Evolutionary conservation across 2,329 filamentous ascomycete species (phyloP), one percentile per base, ranked within the genome.

Genomic region (Macroventuria anomochaeta): DNA sequence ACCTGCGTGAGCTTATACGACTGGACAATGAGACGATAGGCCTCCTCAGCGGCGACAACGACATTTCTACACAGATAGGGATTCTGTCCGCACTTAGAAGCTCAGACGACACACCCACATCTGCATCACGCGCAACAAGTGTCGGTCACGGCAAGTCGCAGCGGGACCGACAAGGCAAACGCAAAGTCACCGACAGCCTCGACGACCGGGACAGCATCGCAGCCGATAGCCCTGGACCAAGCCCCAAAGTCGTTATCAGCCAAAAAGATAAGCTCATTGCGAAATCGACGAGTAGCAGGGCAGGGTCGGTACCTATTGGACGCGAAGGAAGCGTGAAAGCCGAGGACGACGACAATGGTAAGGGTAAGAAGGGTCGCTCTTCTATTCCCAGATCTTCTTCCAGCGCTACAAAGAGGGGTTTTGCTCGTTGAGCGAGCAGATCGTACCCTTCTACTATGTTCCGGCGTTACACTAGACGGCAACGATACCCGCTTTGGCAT

Each of bases 321-420:
- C 71, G 80, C 29, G 80, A 82, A 58, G 67, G 77, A n/a, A 79
- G 76, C 40, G 79, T 81, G n/a, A 82, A 82, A 59, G 72, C 75
- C 40, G 79, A 81, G 60, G 79, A 81, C 46, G 76, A 78, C 23
- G 74, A 71, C 38, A 75, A 73, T 58, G 67, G 74, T 47, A 80
- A 81, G 71, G 76, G 77, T 69, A 75, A 75, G 70, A 71, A 68
- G 68, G 64, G 59, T 57, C 64, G 61, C 62, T 65, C 63, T 65
- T 64, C 63, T 44, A 28, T 53, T 42, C 59, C 62, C 59, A 62
- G 56, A 50, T 58, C 58, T 39, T 58, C 51, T 39, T 47, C 53
- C 29, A 56, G 38, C 32, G 55, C 55, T 20, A 46, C 47, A 11
- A 59, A 46, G 46, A 62, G 58, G 48, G 56, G 57, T 15, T 56